These are phyloP conservation scores for Paxillus ammoniavirescens DNA, from an alignment of 768 basidiomycete genomes.

Conservation along the genomic window DNA sequence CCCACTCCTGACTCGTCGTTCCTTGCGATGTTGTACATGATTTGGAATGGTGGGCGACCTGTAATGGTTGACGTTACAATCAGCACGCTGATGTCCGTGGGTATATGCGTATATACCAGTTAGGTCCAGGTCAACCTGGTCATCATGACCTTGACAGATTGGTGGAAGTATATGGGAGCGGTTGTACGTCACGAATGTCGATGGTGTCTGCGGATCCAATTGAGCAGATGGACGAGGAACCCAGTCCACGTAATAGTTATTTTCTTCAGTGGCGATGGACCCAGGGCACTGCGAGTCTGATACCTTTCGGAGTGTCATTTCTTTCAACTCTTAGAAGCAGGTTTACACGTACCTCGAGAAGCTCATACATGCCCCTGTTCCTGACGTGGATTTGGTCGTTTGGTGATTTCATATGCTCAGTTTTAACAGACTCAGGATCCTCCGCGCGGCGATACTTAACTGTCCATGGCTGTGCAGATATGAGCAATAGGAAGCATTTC, in stretches of 20 bases:
- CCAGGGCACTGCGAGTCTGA: slow-evolving; percentile 86
- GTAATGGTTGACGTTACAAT: not conserved
- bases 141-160: slow-evolving; percentile 79
- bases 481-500: slow-evolving; percentile 2
- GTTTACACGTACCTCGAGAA: slow-evolving; percentile 53
- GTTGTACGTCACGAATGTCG: slow-evolving; percentile 60
- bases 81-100: not conserved
- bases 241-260: slow-evolving; percentile 73
- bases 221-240: slow-evolving; percentile 74
- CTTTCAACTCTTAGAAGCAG: not conserved
- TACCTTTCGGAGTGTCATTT: slow-evolving; percentile 46
- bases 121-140: slow-evolving; percentile 82
- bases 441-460: slow-evolving; percentile 66
- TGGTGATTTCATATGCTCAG: slow-evolving; percentile 48
- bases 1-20: slow-evolving; percentile 67
- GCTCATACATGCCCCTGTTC: slow-evolving; percentile 74
- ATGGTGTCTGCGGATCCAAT: slow-evolving; percentile 57
- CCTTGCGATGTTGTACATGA: slow-evolving; percentile 83
- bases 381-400: slow-evolving; percentile 75
- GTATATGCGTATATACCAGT: slow-evolving; percentile 46
- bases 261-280: slow-evolving; percentile 53
- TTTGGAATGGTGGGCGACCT: slow-evolving; percentile 93
- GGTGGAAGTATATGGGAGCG: slow-evolving; percentile 72
- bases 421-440: slow-evolving; percentile 38
- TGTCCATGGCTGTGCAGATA: slow-evolving; percentile 72